These are phyloP conservation scores for Phlyctochytrium planicorne DNA, from an alignment of 192 early-diverging fungal genomes.

Conservation along the genomic window DNA sequence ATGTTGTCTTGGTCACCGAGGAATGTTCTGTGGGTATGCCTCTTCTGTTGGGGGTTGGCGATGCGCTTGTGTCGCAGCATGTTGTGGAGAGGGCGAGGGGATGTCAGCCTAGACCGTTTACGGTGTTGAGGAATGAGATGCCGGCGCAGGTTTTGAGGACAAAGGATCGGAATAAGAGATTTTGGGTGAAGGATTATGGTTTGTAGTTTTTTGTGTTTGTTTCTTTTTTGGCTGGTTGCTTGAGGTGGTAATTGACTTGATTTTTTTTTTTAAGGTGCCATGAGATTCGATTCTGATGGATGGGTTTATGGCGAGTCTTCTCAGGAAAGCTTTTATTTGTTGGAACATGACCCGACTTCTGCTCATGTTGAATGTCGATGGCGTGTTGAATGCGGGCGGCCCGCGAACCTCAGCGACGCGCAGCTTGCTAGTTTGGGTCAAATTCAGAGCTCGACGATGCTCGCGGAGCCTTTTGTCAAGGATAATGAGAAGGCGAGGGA, in stretches of 20 bases:
- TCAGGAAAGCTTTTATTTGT: neutral
- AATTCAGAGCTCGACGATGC: neutral
- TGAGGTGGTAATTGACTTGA: too few relatives aligned
- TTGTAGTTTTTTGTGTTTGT: too few relatives aligned
- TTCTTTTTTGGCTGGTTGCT: too few relatives aligned
- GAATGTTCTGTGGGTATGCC: neutral
- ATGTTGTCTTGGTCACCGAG: neutral
- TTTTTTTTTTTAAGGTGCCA: too few relatives aligned
- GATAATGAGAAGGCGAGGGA: neutral
- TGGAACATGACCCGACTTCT: neutral
- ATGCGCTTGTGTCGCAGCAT: neutral
- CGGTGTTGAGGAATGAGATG: neutral
- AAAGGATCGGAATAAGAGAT: neutral
- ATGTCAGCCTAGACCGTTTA: neutral
- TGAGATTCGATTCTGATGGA: neutral
- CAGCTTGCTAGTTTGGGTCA: neutral
- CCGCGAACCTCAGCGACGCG: neutral
- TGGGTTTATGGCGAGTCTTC: conserved; percentile 5
- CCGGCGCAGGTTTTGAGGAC: neutral
- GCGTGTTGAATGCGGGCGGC: neutral
- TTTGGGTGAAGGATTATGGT: conserved; percentile 4
- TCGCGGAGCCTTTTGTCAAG: neutral
- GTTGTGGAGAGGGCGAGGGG: neutral
- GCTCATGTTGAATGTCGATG: neutral
- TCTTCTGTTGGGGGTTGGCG: neutral